Evolutionary conservation across 495 filamentous ascomycete species (phyloP).

Genomic region (Talaromyces nanjingensis): DNA sequence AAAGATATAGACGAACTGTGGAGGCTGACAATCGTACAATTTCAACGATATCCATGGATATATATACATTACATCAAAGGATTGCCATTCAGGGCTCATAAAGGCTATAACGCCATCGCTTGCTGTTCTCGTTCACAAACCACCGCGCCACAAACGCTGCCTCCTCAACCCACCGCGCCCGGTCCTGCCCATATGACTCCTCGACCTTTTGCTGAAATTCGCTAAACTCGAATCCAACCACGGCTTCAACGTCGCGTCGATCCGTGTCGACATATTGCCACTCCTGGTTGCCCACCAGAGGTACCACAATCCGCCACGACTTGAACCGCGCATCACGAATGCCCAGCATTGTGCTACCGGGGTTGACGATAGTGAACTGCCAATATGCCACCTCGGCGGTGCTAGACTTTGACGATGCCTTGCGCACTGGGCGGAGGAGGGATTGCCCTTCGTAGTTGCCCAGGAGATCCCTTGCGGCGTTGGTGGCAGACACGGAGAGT

Average conservation of each 20-base stretch:
- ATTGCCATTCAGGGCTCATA: not conserved
- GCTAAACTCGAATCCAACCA: slow-evolving; percentile 27
- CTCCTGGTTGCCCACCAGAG: slow-evolving; percentile 37
- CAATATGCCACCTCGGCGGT: slow-evolving; percentile 29
- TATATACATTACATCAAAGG: no score
- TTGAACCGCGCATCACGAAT: slow-evolving; percentile 35
- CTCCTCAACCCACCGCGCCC: slow-evolving; percentile 34
- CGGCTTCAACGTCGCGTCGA: slow-evolving; percentile 29
- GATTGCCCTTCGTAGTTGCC: slow-evolving; percentile 44
- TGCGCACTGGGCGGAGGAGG: slow-evolving; percentile 29
- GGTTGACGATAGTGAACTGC: slow-evolving; percentile 47
- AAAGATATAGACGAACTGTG: no score
- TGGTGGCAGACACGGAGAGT: slow-evolving; percentile 20
- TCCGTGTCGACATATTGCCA: slow-evolving; percentile 41
- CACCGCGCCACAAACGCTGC: slow-evolving; percentile 37
- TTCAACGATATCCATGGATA: no score
- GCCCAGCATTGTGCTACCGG: slow-evolving; percentile 39
- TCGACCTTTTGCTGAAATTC: slow-evolving; percentile 27
- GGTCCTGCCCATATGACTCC: slow-evolving; percentile 27
- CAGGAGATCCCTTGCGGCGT: slow-evolving; percentile 31
- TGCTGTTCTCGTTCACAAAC: slow-evolving; percentile 34
- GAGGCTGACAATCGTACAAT: no score
- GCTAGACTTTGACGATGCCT: slow-evolving; percentile 1
- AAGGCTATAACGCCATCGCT: slow-evolving; percentile 7
- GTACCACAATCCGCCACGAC: slow-evolving; percentile 37